Conservation (phyloP, 306 rosid genomes). For the Carpinus viminea region DNA sequence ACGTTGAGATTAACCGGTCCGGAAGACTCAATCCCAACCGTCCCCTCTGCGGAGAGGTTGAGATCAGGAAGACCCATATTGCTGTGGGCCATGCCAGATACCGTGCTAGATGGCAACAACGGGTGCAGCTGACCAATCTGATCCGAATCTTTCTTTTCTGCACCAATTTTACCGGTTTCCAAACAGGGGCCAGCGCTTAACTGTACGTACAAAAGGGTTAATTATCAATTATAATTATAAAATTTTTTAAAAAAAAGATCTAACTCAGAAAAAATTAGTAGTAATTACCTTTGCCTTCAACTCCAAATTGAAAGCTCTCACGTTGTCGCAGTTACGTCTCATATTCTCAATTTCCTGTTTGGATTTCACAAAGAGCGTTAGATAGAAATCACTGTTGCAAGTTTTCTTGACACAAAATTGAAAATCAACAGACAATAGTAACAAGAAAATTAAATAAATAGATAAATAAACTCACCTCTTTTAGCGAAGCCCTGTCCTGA, state of each 20-base stretch:
- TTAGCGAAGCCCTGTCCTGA: conserved; percentile 16
- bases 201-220: conserved; percentile 34
- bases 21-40: neutral
- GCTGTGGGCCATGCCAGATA: neutral
- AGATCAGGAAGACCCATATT: conserved; percentile 49
- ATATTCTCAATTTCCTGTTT: conserved; percentile 52
- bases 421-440: neutral
- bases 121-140: conserved; percentile 26
- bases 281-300: conserved; percentile 52
- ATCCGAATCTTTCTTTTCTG: conserved; percentile 10
- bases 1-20: conserved; percentile 32
- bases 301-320: conserved; percentile 35
- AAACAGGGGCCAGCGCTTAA: conserved; percentile 1
- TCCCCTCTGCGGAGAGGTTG: conserved; percentile 30
- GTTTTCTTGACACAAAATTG: conserved; percentile 20
- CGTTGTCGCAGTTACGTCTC: conserved; percentile 12
- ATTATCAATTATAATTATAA: neutral
- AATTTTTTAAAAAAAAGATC: neutral
- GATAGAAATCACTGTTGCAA: neutral
- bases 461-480: conserved; percentile 37
- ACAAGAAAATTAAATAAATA: neutral
- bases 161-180: neutral
- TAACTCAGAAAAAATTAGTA: neutral
- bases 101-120: conserved; percentile 10
- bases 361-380: neutral